These are phyloP conservation scores for Epichloe aotearoae DNA, from an alignment of 2,329 filamentous ascomycete species.

Conservation along the genomic window DNA sequence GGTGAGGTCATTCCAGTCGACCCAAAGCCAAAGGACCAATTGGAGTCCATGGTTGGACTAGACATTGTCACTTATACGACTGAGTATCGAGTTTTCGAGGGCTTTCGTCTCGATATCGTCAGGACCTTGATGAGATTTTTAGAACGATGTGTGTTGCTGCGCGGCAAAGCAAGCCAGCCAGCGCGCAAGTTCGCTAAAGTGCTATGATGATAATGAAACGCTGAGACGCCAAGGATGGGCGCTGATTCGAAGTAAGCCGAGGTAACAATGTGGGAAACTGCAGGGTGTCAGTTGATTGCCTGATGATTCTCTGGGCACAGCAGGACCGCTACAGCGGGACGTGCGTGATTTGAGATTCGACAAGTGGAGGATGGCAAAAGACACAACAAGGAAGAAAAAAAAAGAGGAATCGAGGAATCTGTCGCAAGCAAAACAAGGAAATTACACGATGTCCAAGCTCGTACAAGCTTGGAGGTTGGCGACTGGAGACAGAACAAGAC, in stretches of 20 bases:
- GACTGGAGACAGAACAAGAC: too few species aligned
- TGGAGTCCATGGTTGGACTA: constrained; percentile 7
- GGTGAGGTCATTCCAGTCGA: constrained; percentile 21
- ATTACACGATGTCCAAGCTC: too few species aligned
- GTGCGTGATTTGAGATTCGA: background rate
- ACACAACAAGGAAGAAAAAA: background rate
- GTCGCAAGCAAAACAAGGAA: too few species aligned
- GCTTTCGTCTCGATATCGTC: background rate
- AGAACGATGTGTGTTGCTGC: background rate
- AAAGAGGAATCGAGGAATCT: too few species aligned
- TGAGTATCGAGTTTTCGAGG: background rate
- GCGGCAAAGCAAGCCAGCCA: background rate
- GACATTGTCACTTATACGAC: background rate
- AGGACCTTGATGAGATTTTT: background rate
- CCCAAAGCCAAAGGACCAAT: background rate
- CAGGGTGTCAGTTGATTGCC: background rate
- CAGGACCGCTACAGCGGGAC: background rate
- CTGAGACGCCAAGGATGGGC: background rate
- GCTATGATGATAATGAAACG: too few species aligned
- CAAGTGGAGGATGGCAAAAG: background rate
- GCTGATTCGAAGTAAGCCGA: background rate
- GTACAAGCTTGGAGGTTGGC: too few species aligned
- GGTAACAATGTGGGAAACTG: background rate
- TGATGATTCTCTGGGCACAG: background rate
- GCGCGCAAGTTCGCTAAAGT: too few species aligned